A percentile compares a stretch with the other conserved stretches of the same genome.
phyloP scores from a whole-genome alignment of 2,329 filamentous ascomycete genomes.

The Samsoniella hepiali region DNA sequence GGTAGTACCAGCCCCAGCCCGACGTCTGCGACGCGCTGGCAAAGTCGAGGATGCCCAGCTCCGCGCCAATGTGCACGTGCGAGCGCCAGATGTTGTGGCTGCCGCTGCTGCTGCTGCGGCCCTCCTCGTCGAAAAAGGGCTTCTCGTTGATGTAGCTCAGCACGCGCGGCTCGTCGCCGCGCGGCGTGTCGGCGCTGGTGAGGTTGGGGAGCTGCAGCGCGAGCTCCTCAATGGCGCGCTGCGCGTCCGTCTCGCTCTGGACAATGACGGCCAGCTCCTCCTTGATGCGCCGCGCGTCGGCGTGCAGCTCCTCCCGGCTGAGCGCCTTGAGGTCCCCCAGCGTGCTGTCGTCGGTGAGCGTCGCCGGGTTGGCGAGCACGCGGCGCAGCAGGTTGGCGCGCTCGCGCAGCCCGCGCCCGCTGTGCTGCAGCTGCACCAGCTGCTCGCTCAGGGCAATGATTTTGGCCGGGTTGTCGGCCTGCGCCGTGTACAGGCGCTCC shows the following conservation, averaged over 20 bases:
- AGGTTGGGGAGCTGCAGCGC: conserved; percentile 83
- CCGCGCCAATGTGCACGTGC: conserved; percentile 80
- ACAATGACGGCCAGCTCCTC: conserved; percentile 58
- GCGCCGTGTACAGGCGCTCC: conserved; percentile 73
- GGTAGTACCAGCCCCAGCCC: conserved; percentile 98
- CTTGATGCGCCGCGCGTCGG: conserved; percentile 65
- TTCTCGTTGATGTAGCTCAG: conserved; percentile 77
- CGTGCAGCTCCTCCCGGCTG: conserved; percentile 53
- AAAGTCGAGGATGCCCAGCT: conserved; percentile 91
- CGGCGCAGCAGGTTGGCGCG: conserved; percentile 61
- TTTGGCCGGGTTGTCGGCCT: conserved; percentile 51
- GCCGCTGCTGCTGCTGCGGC: conserved; percentile 27
- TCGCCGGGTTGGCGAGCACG: conserved; percentile 51
- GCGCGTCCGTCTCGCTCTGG: conserved; percentile 56
- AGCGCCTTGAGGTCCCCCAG: conserved; percentile 34
- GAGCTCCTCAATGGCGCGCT: conserved; percentile 66
- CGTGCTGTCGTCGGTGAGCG: conserved; percentile 43
- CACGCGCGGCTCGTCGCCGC: conserved; percentile 61
- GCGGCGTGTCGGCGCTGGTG: conserved; percentile 72
- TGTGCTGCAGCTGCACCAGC: conserved; percentile 59
- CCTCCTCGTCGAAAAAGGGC: conserved; percentile 38
- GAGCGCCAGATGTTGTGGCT: conserved; percentile 58
- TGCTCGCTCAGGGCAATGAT: conserved; percentile 55
- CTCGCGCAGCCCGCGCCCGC: conserved; percentile 60
- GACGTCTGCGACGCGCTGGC: conserved; percentile 73